Conservation (phyloP, 2,329 filamentous ascomycete species). For the Alternaria triticimaculans region DNA sequence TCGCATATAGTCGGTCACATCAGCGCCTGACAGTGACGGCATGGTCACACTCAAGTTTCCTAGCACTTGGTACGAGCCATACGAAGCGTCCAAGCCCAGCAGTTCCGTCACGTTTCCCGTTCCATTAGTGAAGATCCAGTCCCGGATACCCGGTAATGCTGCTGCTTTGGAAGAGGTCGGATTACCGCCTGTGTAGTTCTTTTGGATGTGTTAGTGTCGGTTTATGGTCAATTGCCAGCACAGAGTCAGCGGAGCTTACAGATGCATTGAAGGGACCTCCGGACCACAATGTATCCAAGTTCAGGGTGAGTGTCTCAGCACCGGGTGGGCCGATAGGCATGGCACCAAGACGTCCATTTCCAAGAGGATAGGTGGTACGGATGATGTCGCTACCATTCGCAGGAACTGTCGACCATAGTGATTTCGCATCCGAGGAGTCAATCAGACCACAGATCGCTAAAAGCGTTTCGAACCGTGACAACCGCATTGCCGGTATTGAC, state of each 20-base stretch:
- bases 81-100: constrained; percentile 49
- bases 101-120: constrained; percentile 53
- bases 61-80: constrained; percentile 57
- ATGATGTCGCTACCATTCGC: constrained; percentile 32
- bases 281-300: constrained; percentile 59
- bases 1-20: constrained; percentile 45
- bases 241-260: constrained; percentile 29
- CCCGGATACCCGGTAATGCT: constrained; percentile 53
- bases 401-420: constrained; percentile 26
- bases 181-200: constrained; percentile 58
- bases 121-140: constrained; percentile 58
- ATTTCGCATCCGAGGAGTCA: constrained; percentile 17
- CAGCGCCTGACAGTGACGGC: constrained; percentile 24
- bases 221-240: accelerated
- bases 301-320: constrained; percentile 54
- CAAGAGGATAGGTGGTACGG: constrained; percentile 52
- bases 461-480: background rate
- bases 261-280: constrained; percentile 57
- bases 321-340: constrained; percentile 55
- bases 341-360: constrained; percentile 58
- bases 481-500: background rate
- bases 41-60: constrained; percentile 56
- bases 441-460: background rate
- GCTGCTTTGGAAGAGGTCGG: constrained; percentile 45
- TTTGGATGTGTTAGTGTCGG: background rate